Base-by-base conservation (phyloP, 495 filamentous ascomycete species). In the Astrocystis sublimbata region DNA sequence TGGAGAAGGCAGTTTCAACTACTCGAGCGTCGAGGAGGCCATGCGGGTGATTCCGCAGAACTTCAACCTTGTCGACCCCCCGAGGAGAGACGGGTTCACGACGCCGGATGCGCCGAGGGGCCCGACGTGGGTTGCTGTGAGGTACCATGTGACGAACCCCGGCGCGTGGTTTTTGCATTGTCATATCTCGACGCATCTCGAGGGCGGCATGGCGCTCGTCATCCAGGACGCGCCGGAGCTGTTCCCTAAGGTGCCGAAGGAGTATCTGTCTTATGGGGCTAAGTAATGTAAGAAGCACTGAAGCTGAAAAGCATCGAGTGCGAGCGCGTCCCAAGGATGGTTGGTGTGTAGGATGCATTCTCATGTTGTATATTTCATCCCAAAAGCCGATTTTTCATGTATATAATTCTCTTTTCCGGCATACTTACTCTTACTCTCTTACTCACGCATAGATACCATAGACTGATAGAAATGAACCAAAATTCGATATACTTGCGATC, bases 121-220 rank as follows among this genome's bases (percentile, higher is more conserved):
- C 0, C 69, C 76, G 0, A 73, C 75, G 2, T 87, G 84, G 85
- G 62, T 83, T 33, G 85, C 68, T 2, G 65, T 86, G 7, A 64
- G 85, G 41, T 88, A 87, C 63, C 82, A 86, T 13, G 83, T 83
- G 35, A 73, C 77, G 0, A 84, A 85, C 53, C 85, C 85, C 1
- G 85, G 86, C 0, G 78, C 83, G 0, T 88, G 79, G 53, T 70
- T 86, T 38, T 60, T 88, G 45, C 85, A 88, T 68, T 87, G 86
- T 63, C 85, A 88, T 70, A 82, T 87, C 38, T 76, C 85, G 71
- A 76, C 77, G 19, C 85, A 88, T 74, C 65, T 84, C 38, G 70
- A 69, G 58, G 83, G 83, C 1, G 85, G 85, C 5, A 87, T 87
- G 83, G 74, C 71, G 0, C 60, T 87, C 70, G 77, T 75, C 0